Evolutionary conservation across 805 yeast genomes (phyloP), one percentile per base, ranked within the genome.

Genomic region (Komagataella pastoris): DNA sequence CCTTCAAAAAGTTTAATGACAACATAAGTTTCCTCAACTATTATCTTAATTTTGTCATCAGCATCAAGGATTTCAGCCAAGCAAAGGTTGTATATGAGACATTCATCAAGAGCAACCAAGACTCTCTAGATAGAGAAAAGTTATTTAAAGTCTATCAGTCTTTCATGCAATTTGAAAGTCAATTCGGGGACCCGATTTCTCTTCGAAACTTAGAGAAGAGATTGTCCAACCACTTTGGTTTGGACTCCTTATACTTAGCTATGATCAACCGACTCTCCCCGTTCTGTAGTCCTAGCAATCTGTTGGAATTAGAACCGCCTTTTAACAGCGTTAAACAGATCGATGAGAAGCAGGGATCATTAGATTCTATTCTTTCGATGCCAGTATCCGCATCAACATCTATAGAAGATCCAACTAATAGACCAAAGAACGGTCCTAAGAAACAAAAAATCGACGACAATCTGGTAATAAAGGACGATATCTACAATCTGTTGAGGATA

Each of bases 71-170:
- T 67, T 68, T 85, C 60, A 74, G 79, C 3, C 75, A 85, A 59
- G 85, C 89, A 17, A 83, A 91, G 58, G 86, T 88, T 7, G 72
- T 88, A 44, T 84, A 91, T 62, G 98, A 93, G 64, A 75, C 85
- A 3, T 80, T 89, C 0, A 72, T 85, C 7, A 78, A 83, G 7
- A 80, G 76, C 47, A 54, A 71, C 68, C 45, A 64, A 67, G 1
- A 24, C 14, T 18, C 30, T 46, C 14, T 21, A 18, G 67, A 64
- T n/a, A 64, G 60, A 17, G 62, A 62, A 2, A 69, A 71, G 51
- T 59, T 79, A 55, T 69, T 73, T 51, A 68, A 67, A 45, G 68
- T 85, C 44, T 80, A 74, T 58, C 77, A 77, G 51, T 69, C 74
- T 47, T 86, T 84, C 66, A 75, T 86, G 49, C 70, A 74, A 49